A percentile compares a stretch with the other conserved stretches of the same genome.
phyloP scores from a whole-genome alignment of 306 rosid genomes.

The Trifolium fragiferum region DNA sequence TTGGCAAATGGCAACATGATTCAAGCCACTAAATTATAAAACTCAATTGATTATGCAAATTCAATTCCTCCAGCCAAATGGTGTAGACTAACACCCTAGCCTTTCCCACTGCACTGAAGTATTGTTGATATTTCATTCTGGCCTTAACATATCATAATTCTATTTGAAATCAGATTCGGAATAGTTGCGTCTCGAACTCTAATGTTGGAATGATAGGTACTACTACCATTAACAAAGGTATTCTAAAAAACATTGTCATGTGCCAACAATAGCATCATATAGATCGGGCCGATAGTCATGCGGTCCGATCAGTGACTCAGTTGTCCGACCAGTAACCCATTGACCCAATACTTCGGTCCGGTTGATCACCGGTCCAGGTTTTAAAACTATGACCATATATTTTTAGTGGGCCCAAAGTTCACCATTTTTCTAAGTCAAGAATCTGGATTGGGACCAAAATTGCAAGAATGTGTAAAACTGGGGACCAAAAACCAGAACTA shows the following conservation, averaged over 20 bases:
- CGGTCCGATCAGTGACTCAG: no score
- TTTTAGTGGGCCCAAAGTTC: no score
- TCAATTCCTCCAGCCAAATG: background rate
- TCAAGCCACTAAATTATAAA: conserved; percentile 17
- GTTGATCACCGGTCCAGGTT: no score
- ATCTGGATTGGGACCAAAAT: no score
- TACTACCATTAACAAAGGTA: background rate
- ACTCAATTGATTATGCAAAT: background rate
- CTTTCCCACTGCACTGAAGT: background rate
- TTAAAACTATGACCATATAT: no score
- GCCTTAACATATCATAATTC: background rate
- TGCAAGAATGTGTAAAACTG: no score
- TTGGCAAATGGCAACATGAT: conserved; percentile 17
- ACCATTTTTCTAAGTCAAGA: no score
- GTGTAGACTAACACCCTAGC: background rate
- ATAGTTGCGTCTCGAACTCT: background rate
- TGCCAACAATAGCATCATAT: background rate
- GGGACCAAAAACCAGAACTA: background rate
- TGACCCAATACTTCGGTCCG: no score
- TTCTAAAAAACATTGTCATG: background rate
- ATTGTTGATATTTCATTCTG: background rate
- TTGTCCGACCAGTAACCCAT: no score
- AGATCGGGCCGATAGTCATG: no score
- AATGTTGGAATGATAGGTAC: background rate
- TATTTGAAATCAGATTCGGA: background rate